Percentiles rank a stretch among this genome's conserved stretches.
phyloP scores from a whole-genome alignment of 2,329 filamentous ascomycete genomes.

The Periconia sp. region DNA sequence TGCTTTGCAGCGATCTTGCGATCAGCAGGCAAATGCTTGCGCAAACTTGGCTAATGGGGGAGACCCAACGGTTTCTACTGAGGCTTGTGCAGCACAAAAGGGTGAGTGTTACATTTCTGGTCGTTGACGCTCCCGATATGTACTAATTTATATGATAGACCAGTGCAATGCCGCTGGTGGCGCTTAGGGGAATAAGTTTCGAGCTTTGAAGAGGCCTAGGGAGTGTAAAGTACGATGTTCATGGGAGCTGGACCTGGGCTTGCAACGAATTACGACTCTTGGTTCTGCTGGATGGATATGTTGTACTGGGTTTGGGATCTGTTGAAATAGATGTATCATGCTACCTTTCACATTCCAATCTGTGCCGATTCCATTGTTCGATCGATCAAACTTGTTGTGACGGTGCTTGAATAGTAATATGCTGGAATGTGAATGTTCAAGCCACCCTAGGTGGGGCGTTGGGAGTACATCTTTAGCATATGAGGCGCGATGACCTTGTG shows the following conservation, averaged over 20 bases:
- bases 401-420: no score
- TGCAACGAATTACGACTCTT: slow-evolving; percentile 8
- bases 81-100: slow-evolving; percentile 65
- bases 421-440: no score
- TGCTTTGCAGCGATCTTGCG: slow-evolving; percentile 66
- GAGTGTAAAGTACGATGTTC: neutral
- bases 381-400: no score
- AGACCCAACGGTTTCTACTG: slow-evolving; percentile 46
- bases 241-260: slow-evolving; percentile 9
- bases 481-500: no score
- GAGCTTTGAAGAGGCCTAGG: neutral
- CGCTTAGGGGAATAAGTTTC: neutral
- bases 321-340: neutral
- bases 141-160: slow-evolving; percentile 1
- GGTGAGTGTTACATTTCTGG: slow-evolving; percentile 23
- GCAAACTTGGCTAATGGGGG: slow-evolving; percentile 63
- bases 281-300: slow-evolving; percentile 5
- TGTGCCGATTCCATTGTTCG: no score
- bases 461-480: no score
- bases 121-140: neutral
- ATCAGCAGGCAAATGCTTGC: slow-evolving; percentile 68
- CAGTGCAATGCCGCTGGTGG: slow-evolving; percentile 14
- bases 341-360: no score
- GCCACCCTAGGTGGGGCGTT: no score
- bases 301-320: slow-evolving; percentile 1